Base-by-base conservation (phyloP, 1,284 basidiomycete species). In the Schizophyllum amplum region DNA sequence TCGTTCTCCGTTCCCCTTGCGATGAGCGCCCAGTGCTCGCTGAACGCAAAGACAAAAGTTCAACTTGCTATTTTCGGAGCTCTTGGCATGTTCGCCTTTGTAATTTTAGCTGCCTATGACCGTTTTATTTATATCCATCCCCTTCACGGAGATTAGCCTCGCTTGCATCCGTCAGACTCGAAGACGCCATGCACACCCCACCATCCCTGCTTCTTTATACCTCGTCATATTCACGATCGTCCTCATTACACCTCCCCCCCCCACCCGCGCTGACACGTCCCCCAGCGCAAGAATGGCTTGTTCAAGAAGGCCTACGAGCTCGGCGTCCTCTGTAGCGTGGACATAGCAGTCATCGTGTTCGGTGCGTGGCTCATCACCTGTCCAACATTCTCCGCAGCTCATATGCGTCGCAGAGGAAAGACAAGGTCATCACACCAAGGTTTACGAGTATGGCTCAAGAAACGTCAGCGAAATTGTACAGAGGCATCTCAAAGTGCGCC, bases 301-400 rank as follows among this genome's bases (percentile, higher is more conserved):
- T 86, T 87, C 77, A 87, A 86, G 67, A 87, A 86, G 67, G 84
- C 84, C 2, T 84, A 85, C 69, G 84, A 87, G 69, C 78, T 86
- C 49, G 84, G 84, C 24, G 83, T 86, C 3, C 72, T 87, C 55
- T 87, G 84, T 65, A 81, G 80, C 24, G 84, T 85, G 57, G 83
- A 87, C 61, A 80, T 87, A 47, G 84, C 83, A 4, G 81, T 87
- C 61, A 83, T 87, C 62, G 82, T 87, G 56, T 86, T 87, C 63
- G 81, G 81, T 75, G 57, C 48, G 71, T 63, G 9, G 51, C 50
- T 54, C 53, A 50, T 52, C 48, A 20, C 54, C 54, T 55, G 56
- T 51, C 54, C 57, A 51, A 46, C 50, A 50, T 33, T 59, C 52
- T 55, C 55, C 24, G 17, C 48, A 54, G 27, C 49, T 53, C 24